A percentile compares a stretch with the other conserved stretches of the same genome.
These are phyloP conservation scores for Globisporangium nunn DNA, from an alignment of 352 stramenopile species.

Conservation along the genomic window DNA sequence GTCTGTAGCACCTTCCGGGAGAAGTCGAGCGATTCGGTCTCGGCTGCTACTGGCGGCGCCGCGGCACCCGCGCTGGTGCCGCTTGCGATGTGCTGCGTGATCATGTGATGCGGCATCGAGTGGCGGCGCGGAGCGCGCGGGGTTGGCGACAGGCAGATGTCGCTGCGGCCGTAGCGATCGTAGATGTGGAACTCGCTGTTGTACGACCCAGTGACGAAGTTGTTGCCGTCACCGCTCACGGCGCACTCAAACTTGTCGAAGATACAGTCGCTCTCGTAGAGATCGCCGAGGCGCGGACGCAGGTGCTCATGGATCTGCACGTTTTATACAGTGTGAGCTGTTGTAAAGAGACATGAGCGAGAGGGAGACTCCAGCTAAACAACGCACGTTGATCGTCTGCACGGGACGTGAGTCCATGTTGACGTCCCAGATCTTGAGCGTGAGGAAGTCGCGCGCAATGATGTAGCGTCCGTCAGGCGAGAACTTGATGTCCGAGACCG, in stretches of 20 bases:
- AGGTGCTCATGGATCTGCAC: conserved; percentile 90
- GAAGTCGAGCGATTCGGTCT: conserved; percentile 65
- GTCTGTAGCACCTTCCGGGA: conserved; percentile 83
- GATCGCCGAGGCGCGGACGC: conserved; percentile 74
- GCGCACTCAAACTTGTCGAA: conserved; percentile 97
- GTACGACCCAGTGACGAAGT: conserved; percentile 93
- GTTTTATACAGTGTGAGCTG: no score
- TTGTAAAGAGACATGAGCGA: no score
- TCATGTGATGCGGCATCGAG: conserved; percentile 57
- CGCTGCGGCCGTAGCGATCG: conserved; percentile 72
- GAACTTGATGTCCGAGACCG: conserved; percentile 93
- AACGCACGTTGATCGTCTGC: conserved; percentile 87
- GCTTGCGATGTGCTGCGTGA: conserved; percentile 53
- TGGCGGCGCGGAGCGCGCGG: conserved; percentile 42
- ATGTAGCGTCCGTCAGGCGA: conserved; percentile 92
- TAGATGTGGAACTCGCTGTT: conserved; percentile 92
- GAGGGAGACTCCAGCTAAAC: background rate
- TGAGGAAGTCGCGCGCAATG: conserved; percentile 93
- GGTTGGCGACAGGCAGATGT: conserved; percentile 64
- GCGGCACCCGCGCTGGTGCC: conserved; percentile 25
- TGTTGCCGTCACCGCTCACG: conserved; percentile 87
- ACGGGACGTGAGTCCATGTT: conserved; percentile 93
- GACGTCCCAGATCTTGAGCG: conserved; percentile 95
- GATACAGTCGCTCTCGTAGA: conserved; percentile 96
- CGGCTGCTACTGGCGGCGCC: conserved; percentile 14